phyloP scores from a whole-genome alignment of 2,329 filamentous ascomycete genomes.

The Fusarium marasasianum region DNA sequence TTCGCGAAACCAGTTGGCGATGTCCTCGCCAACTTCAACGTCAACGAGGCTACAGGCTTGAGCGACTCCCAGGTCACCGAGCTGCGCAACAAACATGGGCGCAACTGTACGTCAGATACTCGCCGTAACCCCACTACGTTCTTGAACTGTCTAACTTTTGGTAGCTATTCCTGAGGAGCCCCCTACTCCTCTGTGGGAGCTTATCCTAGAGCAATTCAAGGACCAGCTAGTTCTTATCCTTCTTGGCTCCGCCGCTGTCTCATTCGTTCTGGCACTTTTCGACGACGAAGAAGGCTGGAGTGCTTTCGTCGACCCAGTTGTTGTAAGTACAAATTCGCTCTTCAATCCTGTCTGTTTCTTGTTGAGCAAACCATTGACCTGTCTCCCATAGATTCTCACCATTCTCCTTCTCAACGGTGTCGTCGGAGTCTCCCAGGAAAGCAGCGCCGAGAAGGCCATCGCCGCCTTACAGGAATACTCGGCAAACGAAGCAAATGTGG shows the following conservation, averaged over 20 bases:
- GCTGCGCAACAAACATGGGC: conserved; percentile 68
- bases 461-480: conserved; percentile 98
- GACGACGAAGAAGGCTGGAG: conserved; percentile 95
- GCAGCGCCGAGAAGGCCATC: conserved; percentile 97
- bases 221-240: conserved; percentile 97
- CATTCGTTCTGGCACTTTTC: conserved; percentile 91
- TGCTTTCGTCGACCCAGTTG: conserved; percentile 94
- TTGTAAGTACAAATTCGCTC: conserved; percentile 69
- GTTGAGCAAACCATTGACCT: conserved; percentile 9
- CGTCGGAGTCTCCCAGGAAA: conserved; percentile 98
- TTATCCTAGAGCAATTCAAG: conserved; percentile 98
- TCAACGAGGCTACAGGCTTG: conserved; percentile 65
- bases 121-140: conserved; percentile 13
- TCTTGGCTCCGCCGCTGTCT: conserved; percentile 89
- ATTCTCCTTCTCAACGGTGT: conserved; percentile 97
- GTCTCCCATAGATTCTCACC: conserved; percentile 78
- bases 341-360: neutral
- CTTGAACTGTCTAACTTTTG: conserved; percentile 16
- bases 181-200: conserved; percentile 93
- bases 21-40: conserved; percentile 68
- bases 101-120: conserved; percentile 65
- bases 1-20: conserved; percentile 66
- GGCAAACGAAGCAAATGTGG: conserved; percentile 94
- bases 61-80: conserved; percentile 66
- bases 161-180: conserved; percentile 82